A percentile compares a stretch with the other conserved stretches of the same genome.
Conservation (phyloP, 1,284 basidiomycete species). For the Apiotrichum sp. region DNA sequence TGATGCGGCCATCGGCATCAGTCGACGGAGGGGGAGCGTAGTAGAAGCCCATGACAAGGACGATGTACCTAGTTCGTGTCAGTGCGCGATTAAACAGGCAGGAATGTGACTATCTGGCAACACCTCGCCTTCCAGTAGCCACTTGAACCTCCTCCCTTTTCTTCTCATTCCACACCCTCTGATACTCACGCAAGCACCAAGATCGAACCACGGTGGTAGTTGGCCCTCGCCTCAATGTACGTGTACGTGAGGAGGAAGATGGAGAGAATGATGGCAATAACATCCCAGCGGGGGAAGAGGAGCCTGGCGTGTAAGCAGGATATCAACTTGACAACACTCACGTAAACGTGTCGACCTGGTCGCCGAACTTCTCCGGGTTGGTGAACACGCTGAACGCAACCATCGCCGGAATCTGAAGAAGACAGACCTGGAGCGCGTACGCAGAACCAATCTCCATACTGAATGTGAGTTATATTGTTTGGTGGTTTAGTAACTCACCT, state of each 20-base stretch:
- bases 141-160: too few relatives aligned
- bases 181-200: conserved; percentile 70
- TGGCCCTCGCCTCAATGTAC: conserved; percentile 95
- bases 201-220: conserved; percentile 92
- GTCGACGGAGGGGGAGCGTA: conserved; percentile 52
- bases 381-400: conserved; percentile 97
- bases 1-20: neutral
- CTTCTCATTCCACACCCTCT: too few relatives aligned
- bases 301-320: conserved; percentile 54
- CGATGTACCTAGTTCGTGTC: conserved; percentile 58
- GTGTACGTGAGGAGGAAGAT: conserved; percentile 98
- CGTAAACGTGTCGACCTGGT: conserved; percentile 82
- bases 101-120: too few relatives aligned
- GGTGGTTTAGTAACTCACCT: conserved; percentile 55
- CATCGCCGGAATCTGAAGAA: conserved; percentile 98
- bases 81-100: too few relatives aligned
- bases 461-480: neutral
- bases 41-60: conserved; percentile 71
- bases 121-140: too few relatives aligned
- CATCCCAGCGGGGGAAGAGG: conserved; percentile 98
- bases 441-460: conserved; percentile 99
- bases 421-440: conserved; percentile 95
- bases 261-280: conserved; percentile 85
- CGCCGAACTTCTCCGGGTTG: conserved; percentile 71
- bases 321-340: conserved; percentile 42